Evolutionary conservation across 1,139 yeast genomes (phyloP).

Genomic region (Arxiozyma slooffiae): DNA sequence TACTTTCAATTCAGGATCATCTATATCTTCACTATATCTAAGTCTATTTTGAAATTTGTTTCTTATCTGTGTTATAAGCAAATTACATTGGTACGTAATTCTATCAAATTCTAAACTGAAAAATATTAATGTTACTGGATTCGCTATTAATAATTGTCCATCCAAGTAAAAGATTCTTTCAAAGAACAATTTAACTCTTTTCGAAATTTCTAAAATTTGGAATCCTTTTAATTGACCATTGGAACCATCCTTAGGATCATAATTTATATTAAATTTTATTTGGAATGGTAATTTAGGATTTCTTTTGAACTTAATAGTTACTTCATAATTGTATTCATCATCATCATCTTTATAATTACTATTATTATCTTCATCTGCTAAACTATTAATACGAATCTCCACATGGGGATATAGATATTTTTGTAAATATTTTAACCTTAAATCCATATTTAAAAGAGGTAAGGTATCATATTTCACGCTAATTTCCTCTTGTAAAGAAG

Average conservation of each 20-base stretch:
- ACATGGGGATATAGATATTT: constrained; percentile 9
- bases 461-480: constrained; percentile 19
- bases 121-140: constrained; percentile 6
- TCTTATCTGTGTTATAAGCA: background rate
- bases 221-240: constrained; percentile 1
- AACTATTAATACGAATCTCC: constrained; percentile 5
- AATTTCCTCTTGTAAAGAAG: constrained; percentile 8
- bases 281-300: background rate
- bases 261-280: background rate
- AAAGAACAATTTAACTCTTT: background rate
- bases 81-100: constrained; percentile 1
- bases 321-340: background rate
- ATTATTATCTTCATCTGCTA: background rate
- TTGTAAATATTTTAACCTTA: constrained; percentile 14
- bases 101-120: constrained; percentile 9
- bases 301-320: background rate
- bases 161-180: background rate
- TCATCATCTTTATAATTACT: background rate
- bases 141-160: background rate
- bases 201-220: background rate
- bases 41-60: constrained; percentile 1
- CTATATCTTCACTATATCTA: background rate
- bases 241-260: background rate
- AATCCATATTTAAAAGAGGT: constrained; percentile 21
- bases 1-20: background rate